A percentile compares a stretch with the other conserved stretches of the same genome.
phyloP scores from a whole-genome alignment of 2,329 filamentous ascomycete species.

The Botrytis byssoidea region DNA sequence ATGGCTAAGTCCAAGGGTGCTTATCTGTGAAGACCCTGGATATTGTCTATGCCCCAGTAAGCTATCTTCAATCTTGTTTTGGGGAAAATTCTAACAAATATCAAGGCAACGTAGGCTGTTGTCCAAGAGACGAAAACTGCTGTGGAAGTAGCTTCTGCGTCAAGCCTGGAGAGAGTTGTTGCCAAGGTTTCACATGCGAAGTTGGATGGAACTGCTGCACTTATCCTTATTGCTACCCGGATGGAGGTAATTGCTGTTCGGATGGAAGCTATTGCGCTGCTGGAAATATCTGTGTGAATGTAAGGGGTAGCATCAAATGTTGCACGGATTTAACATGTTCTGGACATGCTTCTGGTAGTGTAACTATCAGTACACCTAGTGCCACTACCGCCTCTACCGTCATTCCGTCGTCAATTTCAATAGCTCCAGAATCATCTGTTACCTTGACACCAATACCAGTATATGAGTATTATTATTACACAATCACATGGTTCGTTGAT shows the following conservation, averaged over 20 bases:
- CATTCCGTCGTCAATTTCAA: not conserved
- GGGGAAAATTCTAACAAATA: not conserved
- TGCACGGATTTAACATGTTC: not conserved
- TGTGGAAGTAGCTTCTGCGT: not conserved
- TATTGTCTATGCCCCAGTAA: not conserved
- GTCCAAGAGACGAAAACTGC: not conserved
- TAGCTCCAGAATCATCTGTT: not conserved
- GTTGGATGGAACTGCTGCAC: slow-evolving; percentile 3
- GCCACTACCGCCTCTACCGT: not conserved
- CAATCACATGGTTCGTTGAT: not conserved
- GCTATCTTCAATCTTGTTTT: not conserved
- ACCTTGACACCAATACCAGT: not conserved
- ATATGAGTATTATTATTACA: slow-evolving; percentile 4
- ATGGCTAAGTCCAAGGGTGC: not conserved
- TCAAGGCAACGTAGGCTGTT: slow-evolving; percentile 1
- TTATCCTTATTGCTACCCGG: not conserved
- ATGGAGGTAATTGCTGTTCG: slow-evolving; percentile 7
- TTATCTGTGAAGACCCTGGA: not conserved
- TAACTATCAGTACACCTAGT: not conserved
- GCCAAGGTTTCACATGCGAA: not conserved
- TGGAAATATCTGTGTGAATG: not conserved
- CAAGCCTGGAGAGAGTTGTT: not conserved
- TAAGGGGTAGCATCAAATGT: not conserved
- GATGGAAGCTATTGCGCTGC: slow-evolving; percentile 1
- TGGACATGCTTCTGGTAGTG: not conserved